Percentiles rank a stretch among this genome's conserved stretches.
Evolutionary conservation across 1,284 basidiomycete species (phyloP).

Genomic region (Neonothopanus nambi): DNA sequence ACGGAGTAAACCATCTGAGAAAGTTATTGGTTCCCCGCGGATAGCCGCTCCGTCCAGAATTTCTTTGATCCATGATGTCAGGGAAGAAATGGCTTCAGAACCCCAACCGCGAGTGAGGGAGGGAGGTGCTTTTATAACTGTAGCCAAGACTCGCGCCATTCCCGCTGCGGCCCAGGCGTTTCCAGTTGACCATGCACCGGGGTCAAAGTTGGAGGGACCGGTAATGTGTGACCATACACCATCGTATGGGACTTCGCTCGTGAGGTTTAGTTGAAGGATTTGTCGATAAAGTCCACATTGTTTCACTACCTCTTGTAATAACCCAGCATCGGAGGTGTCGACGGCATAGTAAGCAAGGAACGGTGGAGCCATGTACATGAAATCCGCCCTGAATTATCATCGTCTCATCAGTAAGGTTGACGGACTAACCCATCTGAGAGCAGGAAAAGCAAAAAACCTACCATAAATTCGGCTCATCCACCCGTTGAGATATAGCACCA

Average conservation of each 20-base stretch:
- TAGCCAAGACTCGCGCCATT: conserved; percentile 46
- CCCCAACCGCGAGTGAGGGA: conserved; percentile 24
- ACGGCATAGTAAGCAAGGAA: conserved; percentile 58
- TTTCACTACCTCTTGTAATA: conserved; percentile 44
- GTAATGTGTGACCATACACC: conserved; percentile 51
- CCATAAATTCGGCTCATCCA: conserved; percentile 44
- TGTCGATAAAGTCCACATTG: conserved; percentile 50
- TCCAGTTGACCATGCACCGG: conserved; percentile 55
- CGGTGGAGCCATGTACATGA: conserved; percentile 62
- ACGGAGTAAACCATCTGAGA: conserved; percentile 35
- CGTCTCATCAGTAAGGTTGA: too few relatives aligned
- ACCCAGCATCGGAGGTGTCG: conserved; percentile 37
- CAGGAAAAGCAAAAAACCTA: conserved; percentile 28
- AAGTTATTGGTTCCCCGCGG: conserved; percentile 22
- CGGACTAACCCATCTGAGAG: conserved; percentile 22
- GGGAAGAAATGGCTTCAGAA: conserved; percentile 26
- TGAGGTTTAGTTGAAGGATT: conserved; percentile 39
- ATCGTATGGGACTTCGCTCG: conserved; percentile 6
- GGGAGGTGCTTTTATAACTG: conserved; percentile 41
- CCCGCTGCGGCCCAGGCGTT: conserved; percentile 43
- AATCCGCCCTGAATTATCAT: conserved; percentile 47
- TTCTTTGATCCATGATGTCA: conserved; percentile 44
- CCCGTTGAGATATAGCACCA: conserved; percentile 54
- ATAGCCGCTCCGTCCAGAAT: conserved; percentile 47
- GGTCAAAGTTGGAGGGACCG: conserved; percentile 42